A percentile compares a stretch with the other conserved stretches of the same genome.
phyloP scores from a whole-genome alignment of 2,329 filamentous ascomycete genomes.

The Neophaeococcomyces aloes region DNA sequence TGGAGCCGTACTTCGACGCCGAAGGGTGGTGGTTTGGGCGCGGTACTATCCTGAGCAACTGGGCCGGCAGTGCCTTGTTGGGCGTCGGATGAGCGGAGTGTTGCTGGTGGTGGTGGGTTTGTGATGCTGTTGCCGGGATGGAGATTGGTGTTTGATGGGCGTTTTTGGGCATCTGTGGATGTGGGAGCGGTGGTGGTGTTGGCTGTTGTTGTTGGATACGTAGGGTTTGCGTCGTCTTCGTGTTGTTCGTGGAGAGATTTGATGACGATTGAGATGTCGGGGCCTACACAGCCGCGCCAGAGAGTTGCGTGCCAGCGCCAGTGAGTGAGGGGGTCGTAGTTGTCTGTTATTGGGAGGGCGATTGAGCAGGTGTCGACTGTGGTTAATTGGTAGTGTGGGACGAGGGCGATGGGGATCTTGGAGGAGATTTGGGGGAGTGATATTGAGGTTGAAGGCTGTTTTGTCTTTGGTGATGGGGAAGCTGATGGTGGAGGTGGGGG shows the following conservation, averaged over 20 bases:
- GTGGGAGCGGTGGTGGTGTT: background rate
- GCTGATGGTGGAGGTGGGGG: slow-evolving; percentile 20
- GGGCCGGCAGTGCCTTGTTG: background rate
- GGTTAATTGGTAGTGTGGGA: slow-evolving; percentile 71
- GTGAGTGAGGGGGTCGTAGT: slow-evolving; percentile 74
- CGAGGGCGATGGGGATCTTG: slow-evolving; percentile 58
- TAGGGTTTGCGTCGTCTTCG: slow-evolving; percentile 30
- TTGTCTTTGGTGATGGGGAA: slow-evolving; percentile 11
- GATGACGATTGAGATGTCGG: slow-evolving; percentile 50
- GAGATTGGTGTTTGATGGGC: slow-evolving; percentile 1
- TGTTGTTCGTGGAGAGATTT: slow-evolving; percentile 30
- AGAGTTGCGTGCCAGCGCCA: slow-evolving; percentile 96
- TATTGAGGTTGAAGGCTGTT: slow-evolving; percentile 13
- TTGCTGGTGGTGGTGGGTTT: background rate
- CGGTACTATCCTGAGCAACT: background rate
- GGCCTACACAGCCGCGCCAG: slow-evolving; percentile 75
- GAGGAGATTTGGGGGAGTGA: background rate
- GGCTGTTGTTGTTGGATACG: slow-evolving; percentile 37
- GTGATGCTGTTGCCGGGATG: background rate
- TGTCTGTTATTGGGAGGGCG: slow-evolving; percentile 62
- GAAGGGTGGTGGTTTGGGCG: slow-evolving; percentile 2
- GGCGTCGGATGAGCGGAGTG: background rate
- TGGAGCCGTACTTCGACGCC: slow-evolving; percentile 21
- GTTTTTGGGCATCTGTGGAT: too few species aligned
- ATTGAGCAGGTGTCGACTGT: slow-evolving; percentile 66